Conservation (phyloP, 176 grass and related monocot genomes). For the Thinopyrum elongatum region DNA sequence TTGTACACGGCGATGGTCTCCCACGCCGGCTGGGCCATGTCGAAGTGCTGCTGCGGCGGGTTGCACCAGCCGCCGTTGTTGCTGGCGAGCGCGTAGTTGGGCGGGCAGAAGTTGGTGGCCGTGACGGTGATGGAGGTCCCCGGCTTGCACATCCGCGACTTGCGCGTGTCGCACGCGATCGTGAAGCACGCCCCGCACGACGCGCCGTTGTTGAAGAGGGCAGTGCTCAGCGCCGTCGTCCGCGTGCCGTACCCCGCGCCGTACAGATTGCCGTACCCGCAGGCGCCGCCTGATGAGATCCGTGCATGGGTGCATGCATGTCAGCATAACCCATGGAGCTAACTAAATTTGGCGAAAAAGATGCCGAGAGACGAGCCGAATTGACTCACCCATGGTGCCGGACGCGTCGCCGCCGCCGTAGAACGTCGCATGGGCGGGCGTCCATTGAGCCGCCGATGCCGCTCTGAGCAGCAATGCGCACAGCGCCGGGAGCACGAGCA, state of each 20-base stretch:
- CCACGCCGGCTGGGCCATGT: conserved; percentile 82
- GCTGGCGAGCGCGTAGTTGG: conserved; percentile 48
- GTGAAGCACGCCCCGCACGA: conserved; percentile 49
- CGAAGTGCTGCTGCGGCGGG: conserved; percentile 65
- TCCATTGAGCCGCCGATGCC: conserved; percentile 20
- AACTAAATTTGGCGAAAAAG: not conserved
- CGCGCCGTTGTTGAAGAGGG: conserved; percentile 47
- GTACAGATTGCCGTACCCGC: conserved; percentile 75
- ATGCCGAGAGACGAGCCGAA: not conserved
- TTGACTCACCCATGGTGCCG: conserved; percentile 27
- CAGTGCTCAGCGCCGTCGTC: conserved; percentile 44
- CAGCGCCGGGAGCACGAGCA: not conserved
- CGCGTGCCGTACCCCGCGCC: conserved; percentile 45
- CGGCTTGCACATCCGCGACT: conserved; percentile 32
- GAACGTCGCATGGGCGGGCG: conserved; percentile 42
- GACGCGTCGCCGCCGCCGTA: conserved; percentile 51
- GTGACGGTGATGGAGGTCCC: conserved; percentile 34
- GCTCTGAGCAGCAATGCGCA: not conserved
- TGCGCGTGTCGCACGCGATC: conserved; percentile 34
- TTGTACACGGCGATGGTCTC: conserved; percentile 58
- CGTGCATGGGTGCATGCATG: not conserved
- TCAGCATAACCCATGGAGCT: not conserved
- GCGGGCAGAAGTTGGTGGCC: conserved; percentile 67
- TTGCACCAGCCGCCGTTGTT: conserved; percentile 80
- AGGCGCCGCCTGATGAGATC: conserved; percentile 56